Conservation (phyloP, 2,329 filamentous ascomycete genomes). For the Arthrobotrys entomopaga region DNA sequence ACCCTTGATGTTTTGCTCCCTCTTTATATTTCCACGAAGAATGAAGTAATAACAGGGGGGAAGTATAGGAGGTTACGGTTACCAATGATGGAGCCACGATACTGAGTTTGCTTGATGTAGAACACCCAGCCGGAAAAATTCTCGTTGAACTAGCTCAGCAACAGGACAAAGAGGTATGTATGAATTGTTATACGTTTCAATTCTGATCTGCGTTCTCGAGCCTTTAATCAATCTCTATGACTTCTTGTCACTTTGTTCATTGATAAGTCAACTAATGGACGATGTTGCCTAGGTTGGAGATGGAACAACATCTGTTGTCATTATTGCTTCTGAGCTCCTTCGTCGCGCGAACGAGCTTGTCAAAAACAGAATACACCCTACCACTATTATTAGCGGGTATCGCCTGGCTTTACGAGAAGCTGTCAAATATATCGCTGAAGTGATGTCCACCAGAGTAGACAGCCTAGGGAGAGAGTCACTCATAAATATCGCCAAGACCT, state of each 20-base stretch:
- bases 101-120: slow-evolving; percentile 91
- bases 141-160: slow-evolving; percentile 96
- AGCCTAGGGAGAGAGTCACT: slow-evolving; percentile 88
- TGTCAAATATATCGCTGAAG: slow-evolving; percentile 98
- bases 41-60: slow-evolving; percentile 49
- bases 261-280: no score
- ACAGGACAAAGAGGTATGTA: slow-evolving; percentile 84
- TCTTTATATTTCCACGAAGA: slow-evolving; percentile 1
- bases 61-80: slow-evolving; percentile 81
- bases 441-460: slow-evolving; percentile 95
- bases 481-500: slow-evolving; percentile 95
- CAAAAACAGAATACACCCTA: slow-evolving; percentile 99
- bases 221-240: no score
- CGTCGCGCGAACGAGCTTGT: slow-evolving; percentile 95
- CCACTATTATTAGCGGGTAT: slow-evolving; percentile 99
- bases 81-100: slow-evolving; percentile 99
- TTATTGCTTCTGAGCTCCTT: slow-evolving; percentile 95
- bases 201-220: no score
- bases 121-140: slow-evolving; percentile 98
- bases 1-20: slow-evolving; percentile 11
- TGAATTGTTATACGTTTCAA: no score
- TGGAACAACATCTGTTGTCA: slow-evolving; percentile 95
- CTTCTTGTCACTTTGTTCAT: no score
- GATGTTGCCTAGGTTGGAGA: slow-evolving; percentile 76
- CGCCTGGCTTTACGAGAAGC: slow-evolving; percentile 93